A percentile compares a stretch with the other conserved stretches of the same genome.
phyloP scores from a whole-genome alignment of 225 moss, liverwort and hornwort species.

The Bryoerythrophyllum caledonicum region DNA sequence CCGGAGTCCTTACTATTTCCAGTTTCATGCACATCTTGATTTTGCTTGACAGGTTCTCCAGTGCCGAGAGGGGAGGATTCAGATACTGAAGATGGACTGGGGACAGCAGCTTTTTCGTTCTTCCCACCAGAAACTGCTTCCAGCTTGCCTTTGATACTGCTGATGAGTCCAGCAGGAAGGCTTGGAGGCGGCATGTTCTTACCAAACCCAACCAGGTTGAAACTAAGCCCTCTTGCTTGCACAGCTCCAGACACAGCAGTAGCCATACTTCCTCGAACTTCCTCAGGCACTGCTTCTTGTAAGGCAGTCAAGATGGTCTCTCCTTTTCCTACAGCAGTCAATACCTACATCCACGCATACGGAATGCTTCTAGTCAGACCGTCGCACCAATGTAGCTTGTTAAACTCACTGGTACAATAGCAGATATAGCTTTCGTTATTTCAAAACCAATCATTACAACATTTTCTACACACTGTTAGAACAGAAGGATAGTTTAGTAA shows the following conservation, averaged over 20 bases:
- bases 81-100: constrained; percentile 12
- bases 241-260: constrained; percentile 83
- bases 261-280: constrained; percentile 82
- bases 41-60: constrained; percentile 6
- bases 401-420: neutral
- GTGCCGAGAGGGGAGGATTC: constrained; percentile 5
- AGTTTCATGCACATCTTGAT: constrained; percentile 18
- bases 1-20: constrained; percentile 6
- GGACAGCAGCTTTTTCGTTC: constrained; percentile 22
- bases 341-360: constrained; percentile 57
- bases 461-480: neutral
- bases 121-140: constrained; percentile 34
- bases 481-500: neutral
- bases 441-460: neutral
- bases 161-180: constrained; percentile 57
- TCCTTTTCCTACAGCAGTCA: constrained; percentile 82
- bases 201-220: constrained; percentile 68
- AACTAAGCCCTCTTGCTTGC: constrained; percentile 66
- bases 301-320: constrained; percentile 78
- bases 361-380: constrained; percentile 5
- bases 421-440: neutral
- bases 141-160: constrained; percentile 55
- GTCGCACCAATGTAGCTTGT: constrained; percentile 6
- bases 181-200: constrained; percentile 49
- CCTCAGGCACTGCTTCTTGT: constrained; percentile 97